Base-by-base conservation (phyloP, 106 monocot genomes). In the Allium fistulosum region DNA sequence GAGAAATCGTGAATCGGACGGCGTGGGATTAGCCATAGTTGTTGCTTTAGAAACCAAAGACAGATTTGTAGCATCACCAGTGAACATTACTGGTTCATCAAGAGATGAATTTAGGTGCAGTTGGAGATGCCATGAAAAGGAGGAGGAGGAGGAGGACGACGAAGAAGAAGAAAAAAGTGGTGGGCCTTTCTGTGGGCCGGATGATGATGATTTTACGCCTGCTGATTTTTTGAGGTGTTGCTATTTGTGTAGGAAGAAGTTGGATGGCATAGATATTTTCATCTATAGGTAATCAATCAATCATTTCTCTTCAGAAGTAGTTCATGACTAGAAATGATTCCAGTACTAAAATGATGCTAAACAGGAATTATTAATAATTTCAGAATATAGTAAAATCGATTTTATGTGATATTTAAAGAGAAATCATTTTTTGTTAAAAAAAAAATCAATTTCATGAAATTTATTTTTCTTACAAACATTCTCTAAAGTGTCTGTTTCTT, bases 1-100 rank as follows among this genome's bases (percentile, higher is more conserved):
- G 96, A 88, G 67, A 61, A 88, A 80, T 17, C 80, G 88, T 18
- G 90, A 83, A 7, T 80, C 88, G n/a, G 96, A 80, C n/a, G 84
- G 86, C 3, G 72, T 92, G 11, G 92, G 96, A 47, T 81, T 97
- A 0, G 88, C 76, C 53, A 91, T 96, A 70, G 80, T 92, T 13
- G 76, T 73, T 0, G 78, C 83, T 18, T 82, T 95, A 12, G 80
- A 85, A 28, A 61, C 22, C 17, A 22, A 17, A 52, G 7, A 11
- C 52, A 17, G 52, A 27, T 67, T 2, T 46, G 52, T 53, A 67
- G 18, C n/a, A 11, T 8, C 2, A 6, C 15, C 67, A 13, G 12
- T 22, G 37, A 17, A 2, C 13, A 48, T 0, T 47, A 18, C 14
- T 3, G 52, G 51, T 52, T 4, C 22, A 4, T 15, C 46, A 9